These are phyloP conservation scores for Rhizopus stolonifer DNA, from an alignment of 371 early-diverging fungal genomes.

Conservation along the genomic window DNA sequence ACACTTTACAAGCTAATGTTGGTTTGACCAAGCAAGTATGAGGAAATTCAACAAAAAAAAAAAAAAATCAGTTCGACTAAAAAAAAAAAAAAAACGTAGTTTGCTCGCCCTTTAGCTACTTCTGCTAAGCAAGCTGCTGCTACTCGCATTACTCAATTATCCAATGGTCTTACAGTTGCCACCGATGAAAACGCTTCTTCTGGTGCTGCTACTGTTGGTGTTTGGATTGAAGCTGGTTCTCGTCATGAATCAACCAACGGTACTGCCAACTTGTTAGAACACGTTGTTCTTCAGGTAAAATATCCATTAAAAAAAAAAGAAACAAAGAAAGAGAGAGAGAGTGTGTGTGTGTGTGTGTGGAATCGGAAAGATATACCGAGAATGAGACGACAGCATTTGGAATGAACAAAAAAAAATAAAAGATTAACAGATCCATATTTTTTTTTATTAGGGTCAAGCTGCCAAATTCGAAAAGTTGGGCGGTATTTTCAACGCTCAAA, in stretches of 20 bases:
- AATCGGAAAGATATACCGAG: too few relatives aligned
- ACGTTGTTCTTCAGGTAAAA: slow-evolving; percentile 96
- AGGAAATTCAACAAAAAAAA: too few relatives aligned
- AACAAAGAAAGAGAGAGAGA: not conserved
- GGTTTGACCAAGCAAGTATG: slow-evolving; percentile 34
- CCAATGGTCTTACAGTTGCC: slow-evolving; percentile 95
- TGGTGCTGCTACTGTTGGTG: slow-evolving; percentile 97
- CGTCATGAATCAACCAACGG: slow-evolving; percentile 94
- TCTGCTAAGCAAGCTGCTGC: slow-evolving; percentile 52
- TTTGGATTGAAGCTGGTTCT: slow-evolving; percentile 97
- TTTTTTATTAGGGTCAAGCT: slow-evolving; percentile 79
- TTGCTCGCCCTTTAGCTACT: slow-evolving; percentile 58
- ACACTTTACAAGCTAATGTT: slow-evolving; percentile 31
- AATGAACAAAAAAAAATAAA: slow-evolving; percentile 81
- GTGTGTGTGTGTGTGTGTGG: not conserved
- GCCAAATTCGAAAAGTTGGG: slow-evolving; percentile 90
- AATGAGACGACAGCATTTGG: too few relatives aligned
- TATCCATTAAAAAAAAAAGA: not conserved
- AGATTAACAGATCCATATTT: slow-evolving; percentile 39
- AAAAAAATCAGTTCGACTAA: not conserved
- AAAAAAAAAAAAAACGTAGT: slow-evolving; percentile 25
- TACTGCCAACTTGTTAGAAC: slow-evolving; percentile 96
- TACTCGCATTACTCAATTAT: slow-evolving; percentile 77
- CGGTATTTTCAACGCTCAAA: slow-evolving; percentile 96
- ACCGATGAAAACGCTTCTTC: slow-evolving; percentile 90